phyloP scores from a whole-genome alignment of 805 yeast species.

The Metschnikowia aberdeeniae region DNA sequence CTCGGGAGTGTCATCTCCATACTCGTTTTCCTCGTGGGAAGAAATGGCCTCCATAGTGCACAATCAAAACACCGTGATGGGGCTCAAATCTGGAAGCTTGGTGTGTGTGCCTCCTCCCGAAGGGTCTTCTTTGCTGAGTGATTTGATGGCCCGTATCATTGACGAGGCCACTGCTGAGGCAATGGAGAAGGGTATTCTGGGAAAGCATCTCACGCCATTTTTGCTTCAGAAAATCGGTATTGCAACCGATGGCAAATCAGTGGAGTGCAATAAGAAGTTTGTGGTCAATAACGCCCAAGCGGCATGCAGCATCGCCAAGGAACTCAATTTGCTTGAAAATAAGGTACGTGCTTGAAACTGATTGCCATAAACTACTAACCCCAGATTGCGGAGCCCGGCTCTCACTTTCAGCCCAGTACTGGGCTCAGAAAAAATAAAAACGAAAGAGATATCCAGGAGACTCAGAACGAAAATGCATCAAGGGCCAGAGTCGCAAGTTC shows the following conservation, averaged over 20 bases:
- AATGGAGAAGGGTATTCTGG: slow-evolving; percentile 45
- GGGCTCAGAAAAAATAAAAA: not conserved
- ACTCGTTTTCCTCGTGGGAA: slow-evolving; percentile 45
- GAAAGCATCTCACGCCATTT: slow-evolving; percentile 80
- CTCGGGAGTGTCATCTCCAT: slow-evolving; percentile 72
- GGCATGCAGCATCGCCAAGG: slow-evolving; percentile 64
- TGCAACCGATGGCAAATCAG: slow-evolving; percentile 67
- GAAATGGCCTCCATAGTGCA: slow-evolving; percentile 64
- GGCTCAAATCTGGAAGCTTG: slow-evolving; percentile 61
- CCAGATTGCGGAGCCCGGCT: not conserved
- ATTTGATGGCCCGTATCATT: slow-evolving; percentile 52
- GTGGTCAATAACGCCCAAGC: slow-evolving; percentile 71
- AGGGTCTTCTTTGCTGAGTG: slow-evolving; percentile 53
- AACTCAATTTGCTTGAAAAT: slow-evolving; percentile 25
- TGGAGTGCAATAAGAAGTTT: slow-evolving; percentile 66
- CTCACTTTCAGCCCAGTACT: slow-evolving; percentile 1
- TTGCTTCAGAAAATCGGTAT: slow-evolving; percentile 60
- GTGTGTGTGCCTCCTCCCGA: slow-evolving; percentile 82
- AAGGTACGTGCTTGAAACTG: not conserved
- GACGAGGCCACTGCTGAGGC: slow-evolving; percentile 58
- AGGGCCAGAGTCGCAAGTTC: no score
- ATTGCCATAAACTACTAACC: not conserved
- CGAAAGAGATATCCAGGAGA: not conserved
- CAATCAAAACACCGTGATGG: slow-evolving; percentile 41
- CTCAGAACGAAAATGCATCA: not conserved